Conservation (phyloP, 495 filamentous ascomycete genomes). For the Hypoxylon perforatum region DNA sequence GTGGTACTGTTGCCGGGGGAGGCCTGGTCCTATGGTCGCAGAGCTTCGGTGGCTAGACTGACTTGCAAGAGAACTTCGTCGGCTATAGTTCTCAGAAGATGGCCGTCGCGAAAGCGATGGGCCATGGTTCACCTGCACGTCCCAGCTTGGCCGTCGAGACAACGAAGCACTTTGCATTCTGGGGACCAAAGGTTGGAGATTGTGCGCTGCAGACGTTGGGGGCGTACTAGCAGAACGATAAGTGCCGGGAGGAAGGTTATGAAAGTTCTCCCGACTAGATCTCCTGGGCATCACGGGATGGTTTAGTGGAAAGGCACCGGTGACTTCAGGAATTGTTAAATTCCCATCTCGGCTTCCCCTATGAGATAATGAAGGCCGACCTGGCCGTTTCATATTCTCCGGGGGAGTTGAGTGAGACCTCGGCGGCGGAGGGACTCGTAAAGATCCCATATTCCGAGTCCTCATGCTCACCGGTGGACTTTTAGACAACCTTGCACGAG, state of each 20-base stretch:
- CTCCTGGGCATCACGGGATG: conserved; percentile 36
- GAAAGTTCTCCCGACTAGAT: conserved; percentile 50
- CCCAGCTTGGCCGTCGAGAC: conserved; percentile 41
- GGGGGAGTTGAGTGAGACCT: conserved; percentile 52
- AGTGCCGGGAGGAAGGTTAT: conserved; percentile 36
- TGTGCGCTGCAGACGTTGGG: conserved; percentile 40
- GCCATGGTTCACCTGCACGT: conserved; percentile 47
- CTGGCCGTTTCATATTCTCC: conserved; percentile 32
- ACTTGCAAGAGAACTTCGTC: conserved; percentile 43
- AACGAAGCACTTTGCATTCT: conserved; percentile 22
- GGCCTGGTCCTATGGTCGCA: conserved; percentile 25
- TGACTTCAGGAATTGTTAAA: conserved; percentile 37
- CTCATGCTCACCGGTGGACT: conserved; percentile 51
- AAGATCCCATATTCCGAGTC: conserved; percentile 44
- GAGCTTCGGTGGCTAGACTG: conserved; percentile 42
- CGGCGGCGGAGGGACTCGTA: conserved; percentile 54
- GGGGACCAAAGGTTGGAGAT: conserved; percentile 38
- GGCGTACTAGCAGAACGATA: conserved; percentile 14
- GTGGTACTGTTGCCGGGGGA: conserved; percentile 37
- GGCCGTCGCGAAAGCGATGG: conserved; percentile 37
- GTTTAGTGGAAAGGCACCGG: conserved; percentile 3
- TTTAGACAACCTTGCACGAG: conserved; percentile 40
- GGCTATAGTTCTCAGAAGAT: conserved; percentile 41
- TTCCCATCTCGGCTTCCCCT: conserved; percentile 49
- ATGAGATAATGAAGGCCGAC: conserved; percentile 30